Base-by-base conservation (phyloP, 2,329 filamentous ascomycete species). In the Leptodontidium sp. region DNA sequence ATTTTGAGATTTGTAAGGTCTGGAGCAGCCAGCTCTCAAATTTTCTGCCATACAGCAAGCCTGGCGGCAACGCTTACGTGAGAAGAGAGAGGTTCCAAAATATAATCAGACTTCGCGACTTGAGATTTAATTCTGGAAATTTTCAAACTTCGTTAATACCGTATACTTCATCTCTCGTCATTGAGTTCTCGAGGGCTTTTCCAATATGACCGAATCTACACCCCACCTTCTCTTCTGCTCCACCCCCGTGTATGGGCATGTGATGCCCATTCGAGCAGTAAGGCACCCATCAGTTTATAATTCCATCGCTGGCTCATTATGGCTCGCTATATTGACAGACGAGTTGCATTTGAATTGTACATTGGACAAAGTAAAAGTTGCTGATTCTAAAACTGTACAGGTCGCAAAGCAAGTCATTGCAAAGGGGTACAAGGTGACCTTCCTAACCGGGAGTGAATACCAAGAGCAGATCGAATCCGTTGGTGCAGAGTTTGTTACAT, bases 341-440 rank as follows among this genome's bases (percentile, higher is more conserved):
- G 21, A 21, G 21, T 21, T 21, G 21, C 21, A 21, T 21, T 21
- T 21, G 21, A 21, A 21, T 21, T 21, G 21, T 21, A 21, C 21
- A 24, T 24, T 8, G 47, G 21, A 6, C 6, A 2, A 21, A 17
- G 17, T 21, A 2, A 9, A 21, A 50, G 17, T n/a, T 50, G 47
- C 47, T 50, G n/a, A 50, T 5, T 11, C 21, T 7, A 1, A 50
- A 21, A 8, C 9, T 50, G n/a, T 4, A 21, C 47, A 50, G 47
- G 47, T 50, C 7, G 70, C 69, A 15, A 67, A 63, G 24, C 61
- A 57, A 12, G 68, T 74, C 11, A 73, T 80, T 14, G 70, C 74
- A 5, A 75, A 78, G 4, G 83, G 82, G 2, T 84, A 82, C 66
- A 74, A 79, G 4, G 76, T 83, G 4, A 82, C 79, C 4, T 82